phyloP scores from a whole-genome alignment of 2,329 filamentous ascomycete genomes.

The Diaporthe sp. region DNA sequence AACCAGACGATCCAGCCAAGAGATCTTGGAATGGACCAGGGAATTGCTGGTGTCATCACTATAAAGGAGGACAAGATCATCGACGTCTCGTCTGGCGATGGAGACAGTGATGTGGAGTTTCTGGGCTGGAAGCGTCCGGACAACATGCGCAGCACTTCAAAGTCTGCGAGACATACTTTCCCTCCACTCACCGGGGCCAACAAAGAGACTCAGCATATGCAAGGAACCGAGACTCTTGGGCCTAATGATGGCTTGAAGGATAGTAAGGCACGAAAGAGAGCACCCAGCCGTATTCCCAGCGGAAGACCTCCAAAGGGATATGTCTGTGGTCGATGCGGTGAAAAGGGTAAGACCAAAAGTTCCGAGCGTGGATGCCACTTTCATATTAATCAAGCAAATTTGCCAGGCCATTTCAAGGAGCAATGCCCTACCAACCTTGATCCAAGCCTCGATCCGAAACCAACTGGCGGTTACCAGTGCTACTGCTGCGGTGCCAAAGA shows the following conservation, averaged over 20 bases:
- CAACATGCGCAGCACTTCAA: not conserved
- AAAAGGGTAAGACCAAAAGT: constrained; percentile 46
- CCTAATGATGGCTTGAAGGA: not conserved
- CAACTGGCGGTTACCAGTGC: constrained; percentile 51
- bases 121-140: constrained; percentile 25
- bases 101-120: constrained; percentile 35
- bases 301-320: constrained; percentile 42
- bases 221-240: not conserved
- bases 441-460: constrained; percentile 51
- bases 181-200: constrained; percentile 3
- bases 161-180: not conserved
- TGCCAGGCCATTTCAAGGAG: constrained; percentile 55
- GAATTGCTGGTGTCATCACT: not conserved
- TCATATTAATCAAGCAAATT: constrained; percentile 32
- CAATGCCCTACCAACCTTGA: constrained; percentile 59
- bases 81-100: constrained; percentile 27
- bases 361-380: not conserved
- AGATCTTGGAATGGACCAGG: not conserved
- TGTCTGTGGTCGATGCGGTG: constrained; percentile 51
- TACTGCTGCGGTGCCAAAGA: constrained; percentile 51
- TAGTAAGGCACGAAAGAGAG: not conserved
- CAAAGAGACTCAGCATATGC: constrained; percentile 13
- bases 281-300: not conserved
- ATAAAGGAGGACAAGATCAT: constrained; percentile 19
- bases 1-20: not conserved